Evolutionary conservation across 345 rosid genomes (phyloP), one percentile per base, ranked within the genome.

Genomic region (Eucalyptus polybractea): DNA sequence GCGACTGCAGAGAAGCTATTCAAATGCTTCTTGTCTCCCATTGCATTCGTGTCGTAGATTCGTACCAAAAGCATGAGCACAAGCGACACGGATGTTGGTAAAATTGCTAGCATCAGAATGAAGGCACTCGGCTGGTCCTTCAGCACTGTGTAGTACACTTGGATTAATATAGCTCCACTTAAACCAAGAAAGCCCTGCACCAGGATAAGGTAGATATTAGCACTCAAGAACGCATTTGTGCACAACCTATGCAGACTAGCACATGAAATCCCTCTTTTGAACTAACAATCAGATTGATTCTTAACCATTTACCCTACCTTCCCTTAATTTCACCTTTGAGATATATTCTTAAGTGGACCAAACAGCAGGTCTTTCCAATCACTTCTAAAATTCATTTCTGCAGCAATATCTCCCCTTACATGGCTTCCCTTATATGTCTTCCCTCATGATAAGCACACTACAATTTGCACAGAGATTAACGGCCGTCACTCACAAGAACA

Each of bases 131-230:
- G 97, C 51, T 95, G 86, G 65, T 94, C 97, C 87, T 92, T 90
- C n/a, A 92, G 95, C n/a, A 94, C 87, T 8, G 98, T 94, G 50
- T 94, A 90, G 33, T 97, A 97, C 49, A 94, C 87, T 90, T 95
- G 98, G 90, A 97, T 96, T 6, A 97, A 88, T 11, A 95, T 93
- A 21, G 98, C 99, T 87, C 99, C 97, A 16, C 99, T 95, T 89
- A 97, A 93, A 89, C 99, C 99, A 31, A 97, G 96, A 94, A 94
- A 97, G 3, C 98, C 99, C 99, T 97, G 95, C 42, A 54, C 90
- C 90, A 33, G 31, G 91, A 85, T 11, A 85, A 24, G 67, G 37
- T 69, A 24, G 50, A 25, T 15, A 60, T 87, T n/a, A 53, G 17
- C 21, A 87, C 40, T 53, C 29, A 53, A 31, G 24, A 83, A 51